Conservation (phyloP, 306 rosid species). For the Canavalia gladiata region DNA sequence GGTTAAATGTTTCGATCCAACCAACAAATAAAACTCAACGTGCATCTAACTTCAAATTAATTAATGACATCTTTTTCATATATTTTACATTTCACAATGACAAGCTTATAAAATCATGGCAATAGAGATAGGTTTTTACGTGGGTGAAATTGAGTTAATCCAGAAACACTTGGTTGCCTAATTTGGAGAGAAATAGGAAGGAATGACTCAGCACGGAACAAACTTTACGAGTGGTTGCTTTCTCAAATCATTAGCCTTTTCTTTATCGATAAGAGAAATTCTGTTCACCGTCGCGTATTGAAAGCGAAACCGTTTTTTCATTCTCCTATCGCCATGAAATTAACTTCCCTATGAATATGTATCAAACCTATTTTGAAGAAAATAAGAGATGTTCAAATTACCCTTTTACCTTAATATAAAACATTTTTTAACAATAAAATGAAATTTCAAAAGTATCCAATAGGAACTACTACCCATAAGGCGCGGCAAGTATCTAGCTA, state of each 20-base stretch:
- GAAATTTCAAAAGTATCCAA: not conserved
- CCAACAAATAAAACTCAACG: conserved; percentile 53
- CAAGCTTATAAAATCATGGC: not conserved
- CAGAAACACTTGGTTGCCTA: conserved; percentile 37
- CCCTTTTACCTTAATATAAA: not conserved
- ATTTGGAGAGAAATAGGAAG: conserved; percentile 39
- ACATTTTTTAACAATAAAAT: not conserved
- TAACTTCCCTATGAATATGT: conserved; percentile 9
- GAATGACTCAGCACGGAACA: conserved; percentile 48
- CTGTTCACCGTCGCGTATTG: conserved; percentile 33
- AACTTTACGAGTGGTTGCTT: conserved; percentile 49
- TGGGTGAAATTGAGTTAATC: conserved; percentile 36
- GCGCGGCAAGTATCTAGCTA: not conserved
- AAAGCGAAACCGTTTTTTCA: conserved; percentile 29
- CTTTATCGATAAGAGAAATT: not conserved
- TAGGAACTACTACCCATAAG: not conserved
- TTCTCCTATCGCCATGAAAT: conserved; percentile 34
- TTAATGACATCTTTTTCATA: not conserved
- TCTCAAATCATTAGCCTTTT: conserved; percentile 55
- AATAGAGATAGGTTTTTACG: conserved; percentile 29
- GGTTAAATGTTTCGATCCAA: conserved; percentile 52
- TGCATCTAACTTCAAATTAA: not conserved
- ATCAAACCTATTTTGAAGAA: not conserved
- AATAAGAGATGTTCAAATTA: not conserved
- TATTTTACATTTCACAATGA: not conserved